Base-by-base conservation (phyloP, 495 filamentous ascomycete species). In the Hypoxylon lienhwacheense region DNA sequence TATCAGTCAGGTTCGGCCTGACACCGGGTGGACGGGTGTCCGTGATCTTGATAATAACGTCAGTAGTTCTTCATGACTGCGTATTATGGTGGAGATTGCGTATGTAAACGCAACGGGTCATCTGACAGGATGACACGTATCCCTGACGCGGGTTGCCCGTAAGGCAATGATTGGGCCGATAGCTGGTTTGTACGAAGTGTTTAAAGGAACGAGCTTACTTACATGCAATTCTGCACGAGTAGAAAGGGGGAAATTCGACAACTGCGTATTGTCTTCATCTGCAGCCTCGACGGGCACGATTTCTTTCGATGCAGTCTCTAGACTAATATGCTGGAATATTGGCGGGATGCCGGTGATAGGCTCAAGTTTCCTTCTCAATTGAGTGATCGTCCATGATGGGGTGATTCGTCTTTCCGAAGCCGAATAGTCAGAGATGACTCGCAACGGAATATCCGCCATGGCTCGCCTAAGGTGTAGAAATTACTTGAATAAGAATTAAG, bases 291-390 rank as follows among this genome's bases (percentile, higher is more conserved):
- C 68, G 34, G 79, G 65, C 37, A 81, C 73, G 48, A 70, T 73
- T 22, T 81, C 69, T 56, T 75, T 75, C 40, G 78, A 74, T 22
- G 81, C 65, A 7, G 82, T 73, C 61, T 80, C 85, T 66, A 91
- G 73, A 34, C 69, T 80, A 41, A 98, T 78, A 42, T 77, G 81
- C 70, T 97, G 95, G 51, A 81, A 82, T 7, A 80, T 78, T 7
- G 90, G 88, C 1, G 93, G 90, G 12, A 98, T 82, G 43, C 93
- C 93, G 1, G 93, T 98, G 73, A 98, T 83, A 53, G 91, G 87
- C 66, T 97, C 91, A 33, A 98, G 82, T 72, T 95, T 96, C 16
- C 76, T 70, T 71, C 95, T 97, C 47, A 97, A 78, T 63, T 90
- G 86, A 22, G 81, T 70, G 61, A 98, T 87, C 50, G 85, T 87